Conservation (phyloP, 2,329 filamentous ascomycete species). For the Venturia oleaginea region DNA sequence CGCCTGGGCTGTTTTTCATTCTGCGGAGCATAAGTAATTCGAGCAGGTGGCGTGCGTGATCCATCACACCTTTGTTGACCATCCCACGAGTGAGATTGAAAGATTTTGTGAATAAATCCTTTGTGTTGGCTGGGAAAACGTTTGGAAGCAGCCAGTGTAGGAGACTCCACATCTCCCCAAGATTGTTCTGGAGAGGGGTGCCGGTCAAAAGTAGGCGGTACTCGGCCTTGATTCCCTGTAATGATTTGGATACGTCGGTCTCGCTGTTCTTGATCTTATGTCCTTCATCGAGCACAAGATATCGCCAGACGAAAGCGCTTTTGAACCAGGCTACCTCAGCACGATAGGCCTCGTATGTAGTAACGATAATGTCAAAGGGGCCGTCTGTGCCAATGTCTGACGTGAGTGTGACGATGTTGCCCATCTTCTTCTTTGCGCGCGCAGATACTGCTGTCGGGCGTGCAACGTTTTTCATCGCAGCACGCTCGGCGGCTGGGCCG, state of each 20-base stretch:
- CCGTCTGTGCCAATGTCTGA: conserved; percentile 59
- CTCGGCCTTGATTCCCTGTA: conserved; percentile 53
- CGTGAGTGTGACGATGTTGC: conserved; percentile 53
- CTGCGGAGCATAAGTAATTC: conserved; percentile 56
- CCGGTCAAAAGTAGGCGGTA: conserved; percentile 56
- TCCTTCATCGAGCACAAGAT: conserved; percentile 62
- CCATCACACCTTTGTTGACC: conserved; percentile 52
- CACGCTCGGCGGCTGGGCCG: conserved; percentile 57
- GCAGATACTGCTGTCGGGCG: conserved; percentile 68
- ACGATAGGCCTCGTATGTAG: conserved; percentile 78
- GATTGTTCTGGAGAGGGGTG: conserved; percentile 59
- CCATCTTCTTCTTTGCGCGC: conserved; percentile 55
- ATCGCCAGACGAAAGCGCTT: conserved; percentile 74
- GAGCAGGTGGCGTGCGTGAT: conserved; percentile 50
- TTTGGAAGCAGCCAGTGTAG: conserved; percentile 62
- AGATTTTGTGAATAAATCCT: conserved; percentile 49
- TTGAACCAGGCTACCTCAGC: conserved; percentile 61
- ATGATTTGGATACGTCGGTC: conserved; percentile 58
- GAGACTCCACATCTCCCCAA: conserved; percentile 58
- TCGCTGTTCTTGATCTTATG: conserved; percentile 59
- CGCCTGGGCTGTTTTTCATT: conserved; percentile 53
- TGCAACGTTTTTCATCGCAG: conserved; percentile 57
- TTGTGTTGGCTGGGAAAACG: conserved; percentile 50
- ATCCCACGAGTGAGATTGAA: conserved; percentile 57
- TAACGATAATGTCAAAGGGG: conserved; percentile 52